Evolutionary conservation across 495 filamentous ascomycete species (phyloP).

Genomic region (Cercophora samala): DNA sequence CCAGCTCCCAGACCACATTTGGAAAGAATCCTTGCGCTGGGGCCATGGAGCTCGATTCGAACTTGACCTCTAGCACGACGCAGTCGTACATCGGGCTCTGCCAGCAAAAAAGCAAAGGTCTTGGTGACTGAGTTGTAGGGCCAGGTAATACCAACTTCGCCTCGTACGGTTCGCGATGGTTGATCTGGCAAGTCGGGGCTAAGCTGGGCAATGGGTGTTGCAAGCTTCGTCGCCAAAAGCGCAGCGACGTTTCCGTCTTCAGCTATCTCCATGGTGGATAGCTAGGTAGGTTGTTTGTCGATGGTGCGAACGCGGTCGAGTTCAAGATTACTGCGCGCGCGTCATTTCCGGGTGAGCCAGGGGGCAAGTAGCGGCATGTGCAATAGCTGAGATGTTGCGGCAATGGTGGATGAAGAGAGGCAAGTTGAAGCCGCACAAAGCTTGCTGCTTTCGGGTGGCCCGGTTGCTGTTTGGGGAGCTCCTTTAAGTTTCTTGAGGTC

Average conservation of each 20-base stretch:
- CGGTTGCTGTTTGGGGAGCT: not conserved
- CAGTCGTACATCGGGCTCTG: conserved; percentile 83
- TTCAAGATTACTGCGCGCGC: not conserved
- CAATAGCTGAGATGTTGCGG: not conserved
- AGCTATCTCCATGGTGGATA: conserved; percentile 25
- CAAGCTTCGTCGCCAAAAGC: conserved; percentile 19
- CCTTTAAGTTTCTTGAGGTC: not conserved
- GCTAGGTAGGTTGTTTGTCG: not conserved
- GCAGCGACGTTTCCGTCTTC: conserved; percentile 12
- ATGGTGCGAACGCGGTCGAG: not conserved
- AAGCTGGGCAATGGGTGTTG: conserved; percentile 63
- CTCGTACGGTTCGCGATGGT: conserved; percentile 42
- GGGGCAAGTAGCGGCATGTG: not conserved
- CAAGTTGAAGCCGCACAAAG: not conserved
- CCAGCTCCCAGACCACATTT: conserved; percentile 66
- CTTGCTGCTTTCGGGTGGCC: not conserved
- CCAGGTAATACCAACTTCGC: conserved; percentile 82
- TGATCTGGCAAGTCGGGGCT: conserved; percentile 50
- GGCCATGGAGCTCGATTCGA: conserved; percentile 71
- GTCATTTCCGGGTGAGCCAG: not conserved
- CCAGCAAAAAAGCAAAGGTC: conserved; percentile 70
- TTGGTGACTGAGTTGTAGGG: conserved; percentile 76
- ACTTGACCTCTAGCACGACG: conserved; percentile 77
- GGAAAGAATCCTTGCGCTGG: conserved; percentile 66
- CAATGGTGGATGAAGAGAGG: not conserved